phyloP scores from a whole-genome alignment of 2,329 filamentous ascomycete genomes.

The Epichloe glyceriae region DNA sequence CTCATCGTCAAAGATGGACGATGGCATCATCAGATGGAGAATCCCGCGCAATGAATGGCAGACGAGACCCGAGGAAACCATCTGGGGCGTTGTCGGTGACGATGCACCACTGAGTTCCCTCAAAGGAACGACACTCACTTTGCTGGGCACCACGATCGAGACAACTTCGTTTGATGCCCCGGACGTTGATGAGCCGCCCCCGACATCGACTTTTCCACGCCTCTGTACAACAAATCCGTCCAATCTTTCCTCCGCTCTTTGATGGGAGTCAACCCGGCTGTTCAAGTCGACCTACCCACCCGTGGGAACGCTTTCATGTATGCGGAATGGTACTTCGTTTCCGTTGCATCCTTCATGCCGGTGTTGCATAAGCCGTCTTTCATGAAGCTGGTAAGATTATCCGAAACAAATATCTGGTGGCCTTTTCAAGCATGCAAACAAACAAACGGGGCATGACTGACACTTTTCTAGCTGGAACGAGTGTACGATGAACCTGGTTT shows the following conservation, averaged over 20 bases:
- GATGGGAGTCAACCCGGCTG: conserved; percentile 44
- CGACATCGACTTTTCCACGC: conserved; percentile 26
- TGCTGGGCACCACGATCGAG: conserved; percentile 70
- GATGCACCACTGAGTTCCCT: conserved; percentile 58
- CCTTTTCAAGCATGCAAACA: background rate
- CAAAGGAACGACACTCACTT: conserved; percentile 61
- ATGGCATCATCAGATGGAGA: conserved; percentile 12
- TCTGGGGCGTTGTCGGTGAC: conserved; percentile 51
- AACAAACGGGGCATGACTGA: background rate
- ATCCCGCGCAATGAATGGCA: conserved; percentile 23
- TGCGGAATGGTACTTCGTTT: conserved; percentile 62
- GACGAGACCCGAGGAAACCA: conserved; percentile 43
- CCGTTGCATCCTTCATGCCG: conserved; percentile 59
- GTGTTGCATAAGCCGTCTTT: conserved; percentile 67
- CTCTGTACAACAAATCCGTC: conserved; percentile 58
- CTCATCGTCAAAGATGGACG: conserved; percentile 4
- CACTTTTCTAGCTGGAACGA: conserved; percentile 35
- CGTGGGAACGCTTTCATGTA: conserved; percentile 54
- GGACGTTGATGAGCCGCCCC: conserved; percentile 46
- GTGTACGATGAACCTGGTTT: conserved; percentile 60
- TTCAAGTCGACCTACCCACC: conserved; percentile 47
- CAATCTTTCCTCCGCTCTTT: conserved; percentile 54
- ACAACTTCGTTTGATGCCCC: conserved; percentile 57
- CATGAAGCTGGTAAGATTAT: conserved; percentile 45
- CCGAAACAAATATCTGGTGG: too few relatives aligned